These are phyloP conservation scores for Mycosarcoma maydis DNA, from an alignment of 1,284 basidiomycete genomes.

Conservation along the genomic window DNA sequence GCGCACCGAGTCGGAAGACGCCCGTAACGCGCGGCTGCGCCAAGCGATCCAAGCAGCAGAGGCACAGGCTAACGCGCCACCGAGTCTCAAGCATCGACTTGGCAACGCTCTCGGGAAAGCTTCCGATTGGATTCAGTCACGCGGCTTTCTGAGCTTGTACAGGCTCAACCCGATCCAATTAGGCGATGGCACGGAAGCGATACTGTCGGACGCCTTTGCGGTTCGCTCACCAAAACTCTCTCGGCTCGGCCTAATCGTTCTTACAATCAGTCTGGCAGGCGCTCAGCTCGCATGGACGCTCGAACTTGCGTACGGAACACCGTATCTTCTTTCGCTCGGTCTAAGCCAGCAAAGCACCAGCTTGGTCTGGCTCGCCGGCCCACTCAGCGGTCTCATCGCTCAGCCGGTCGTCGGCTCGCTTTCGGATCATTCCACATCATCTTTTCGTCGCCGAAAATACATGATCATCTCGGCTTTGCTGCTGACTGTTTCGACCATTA, in stretches of 20 bases:
- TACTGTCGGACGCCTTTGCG: neutral
- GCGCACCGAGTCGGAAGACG: slow-evolving; percentile 52
- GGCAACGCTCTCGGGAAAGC: neutral
- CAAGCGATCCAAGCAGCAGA: slow-evolving; percentile 19
- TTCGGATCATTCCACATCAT: slow-evolving; percentile 88
- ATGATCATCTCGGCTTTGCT: slow-evolving; percentile 81
- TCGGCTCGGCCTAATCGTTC: slow-evolving; percentile 68
- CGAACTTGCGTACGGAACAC: slow-evolving; percentile 84
- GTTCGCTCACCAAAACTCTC: slow-evolving; percentile 50
- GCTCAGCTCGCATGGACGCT: slow-evolving; percentile 93
- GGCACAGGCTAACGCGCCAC: slow-evolving; percentile 11
- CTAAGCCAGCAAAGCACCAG: slow-evolving; percentile 89
- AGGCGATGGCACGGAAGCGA: neutral
- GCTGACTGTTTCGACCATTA: slow-evolving; percentile 76
- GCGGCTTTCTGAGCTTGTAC: slow-evolving; percentile 20
- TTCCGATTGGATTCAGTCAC: neutral
- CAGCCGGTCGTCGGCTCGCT: slow-evolving; percentile 95
- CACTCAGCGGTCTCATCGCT: slow-evolving; percentile 87
- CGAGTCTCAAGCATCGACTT: neutral
- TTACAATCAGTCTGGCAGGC: slow-evolving; percentile 74
- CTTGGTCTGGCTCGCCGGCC: slow-evolving; percentile 95
- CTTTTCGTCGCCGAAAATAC: slow-evolving; percentile 86
- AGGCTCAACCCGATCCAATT: slow-evolving; percentile 8
- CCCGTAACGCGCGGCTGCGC: slow-evolving; percentile 17
- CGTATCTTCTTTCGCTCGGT: slow-evolving; percentile 87